These are phyloP conservation scores for Prunus salicina DNA, from an alignment of 306 rosid species.

Conservation along the genomic window DNA sequence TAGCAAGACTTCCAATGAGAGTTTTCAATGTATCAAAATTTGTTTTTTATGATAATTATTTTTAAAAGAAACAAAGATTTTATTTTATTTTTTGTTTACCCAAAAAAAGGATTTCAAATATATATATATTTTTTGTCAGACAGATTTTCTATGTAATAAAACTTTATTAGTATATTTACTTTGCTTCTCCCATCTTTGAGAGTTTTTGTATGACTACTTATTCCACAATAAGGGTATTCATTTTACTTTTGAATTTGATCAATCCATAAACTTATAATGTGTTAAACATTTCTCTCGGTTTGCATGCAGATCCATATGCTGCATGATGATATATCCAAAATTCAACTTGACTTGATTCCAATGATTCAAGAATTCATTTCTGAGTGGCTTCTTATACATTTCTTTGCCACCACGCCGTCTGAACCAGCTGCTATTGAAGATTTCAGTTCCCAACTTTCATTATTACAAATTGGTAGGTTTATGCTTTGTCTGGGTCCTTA, in stretches of 20 bases:
- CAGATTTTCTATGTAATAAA: background rate
- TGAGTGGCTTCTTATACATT: constrained; percentile 81
- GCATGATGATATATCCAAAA: constrained; percentile 63
- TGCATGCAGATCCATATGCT: constrained; percentile 62
- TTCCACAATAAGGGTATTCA: background rate
- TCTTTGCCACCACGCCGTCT: constrained; percentile 73
- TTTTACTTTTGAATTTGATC: background rate
- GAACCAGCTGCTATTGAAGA: constrained; percentile 70
- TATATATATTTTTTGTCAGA: background rate
- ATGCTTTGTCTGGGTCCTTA: constrained; percentile 1
- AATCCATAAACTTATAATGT: background rate
- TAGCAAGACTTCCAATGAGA: background rate
- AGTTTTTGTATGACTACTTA: background rate
- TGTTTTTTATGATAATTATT: background rate
- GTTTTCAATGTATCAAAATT: background rate
- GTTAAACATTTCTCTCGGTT: background rate
- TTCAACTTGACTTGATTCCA: constrained; percentile 76
- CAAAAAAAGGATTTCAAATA: no score
- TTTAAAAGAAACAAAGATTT: background rate
- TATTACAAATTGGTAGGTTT: constrained; percentile 74
- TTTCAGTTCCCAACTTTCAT: constrained; percentile 80
- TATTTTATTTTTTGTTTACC: background rate
- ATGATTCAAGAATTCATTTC: constrained; percentile 79
- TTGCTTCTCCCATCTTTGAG: background rate
- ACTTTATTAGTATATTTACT: background rate